Percentiles rank a stretch among this genome's conserved stretches.
Conservation (phyloP, 2,329 filamentous ascomycete species). For the Chaetomium sp. region DNA sequence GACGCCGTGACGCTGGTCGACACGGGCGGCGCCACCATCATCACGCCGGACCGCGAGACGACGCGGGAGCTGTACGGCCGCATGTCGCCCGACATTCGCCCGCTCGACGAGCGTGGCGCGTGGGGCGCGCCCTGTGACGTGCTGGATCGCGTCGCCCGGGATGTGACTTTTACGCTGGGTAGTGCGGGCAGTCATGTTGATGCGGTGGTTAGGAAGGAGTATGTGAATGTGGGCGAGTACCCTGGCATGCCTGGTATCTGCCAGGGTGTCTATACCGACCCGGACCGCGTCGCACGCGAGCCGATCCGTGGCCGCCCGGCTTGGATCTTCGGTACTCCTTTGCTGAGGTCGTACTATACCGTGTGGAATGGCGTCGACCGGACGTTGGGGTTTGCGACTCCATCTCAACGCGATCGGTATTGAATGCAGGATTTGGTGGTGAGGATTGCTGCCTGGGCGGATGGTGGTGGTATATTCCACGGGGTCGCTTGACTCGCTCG, state of each 20-base stretch:
- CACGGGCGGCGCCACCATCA: conserved; percentile 40
- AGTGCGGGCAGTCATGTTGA: conserved; percentile 32
- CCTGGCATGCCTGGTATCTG: conserved; percentile 37
- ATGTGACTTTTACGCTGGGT: conserved; percentile 40
- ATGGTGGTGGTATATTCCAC: background rate
- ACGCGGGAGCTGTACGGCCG: conserved; percentile 38
- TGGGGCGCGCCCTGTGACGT: conserved; percentile 42
- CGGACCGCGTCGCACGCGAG: conserved; percentile 28
- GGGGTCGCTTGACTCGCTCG: background rate
- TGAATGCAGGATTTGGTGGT: background rate
- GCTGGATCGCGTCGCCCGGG: conserved; percentile 36
- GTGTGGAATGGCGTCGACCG: conserved; percentile 39
- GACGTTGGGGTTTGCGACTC: conserved; percentile 25
- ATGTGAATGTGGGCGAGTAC: conserved; percentile 42
- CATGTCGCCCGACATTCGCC: conserved; percentile 39
- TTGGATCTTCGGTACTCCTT: conserved; percentile 41
- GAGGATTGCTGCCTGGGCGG: background rate
- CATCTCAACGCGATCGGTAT: background rate
- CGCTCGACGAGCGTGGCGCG: conserved; percentile 38
- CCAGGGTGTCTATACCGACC: conserved; percentile 40
- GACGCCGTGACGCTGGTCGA: conserved; percentile 38
- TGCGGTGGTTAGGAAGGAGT: conserved; percentile 37
- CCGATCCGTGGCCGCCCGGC: conserved; percentile 26
- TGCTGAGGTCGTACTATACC: conserved; percentile 43
- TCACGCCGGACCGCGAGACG: conserved; percentile 38